phyloP scores from a whole-genome alignment of 441 rosid species.

The Croton setiger region DNA sequence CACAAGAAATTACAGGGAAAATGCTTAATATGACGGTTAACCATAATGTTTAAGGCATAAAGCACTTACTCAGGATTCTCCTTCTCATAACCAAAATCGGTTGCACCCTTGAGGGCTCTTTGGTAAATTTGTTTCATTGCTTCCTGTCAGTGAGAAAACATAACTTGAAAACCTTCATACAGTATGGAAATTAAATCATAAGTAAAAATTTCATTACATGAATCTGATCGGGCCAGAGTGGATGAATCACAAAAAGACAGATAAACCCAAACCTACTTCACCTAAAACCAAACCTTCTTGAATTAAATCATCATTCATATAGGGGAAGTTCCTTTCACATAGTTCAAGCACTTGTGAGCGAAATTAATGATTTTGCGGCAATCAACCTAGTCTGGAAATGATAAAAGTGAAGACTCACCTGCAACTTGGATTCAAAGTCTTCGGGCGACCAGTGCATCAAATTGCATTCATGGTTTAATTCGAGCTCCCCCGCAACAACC shows the following conservation, averaged over 20 bases:
- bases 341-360: not conserved
- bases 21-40: not conserved
- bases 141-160: constrained; percentile 54
- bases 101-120: constrained; percentile 88
- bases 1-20: not conserved
- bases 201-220: not conserved
- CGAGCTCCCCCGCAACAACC: constrained; percentile 99
- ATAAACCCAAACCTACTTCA: not conserved
- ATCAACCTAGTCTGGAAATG: not conserved
- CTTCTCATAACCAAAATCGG: constrained; percentile 88
- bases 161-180: constrained; percentile 13
- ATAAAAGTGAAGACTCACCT: constrained; percentile 39
- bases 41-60: not conserved
- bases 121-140: constrained; percentile 95
- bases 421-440: constrained; percentile 94
- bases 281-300: not conserved
- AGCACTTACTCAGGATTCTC: constrained; percentile 92
- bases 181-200: not conserved
- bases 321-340: not conserved
- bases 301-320: not conserved
- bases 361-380: not conserved
- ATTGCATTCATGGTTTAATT: constrained; percentile 83
- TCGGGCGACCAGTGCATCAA: constrained; percentile 96
- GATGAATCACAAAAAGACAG: constrained; percentile 8
- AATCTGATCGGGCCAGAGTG: not conserved